A percentile compares a stretch with the other conserved stretches of the same genome.
phyloP scores from a whole-genome alignment of 2,329 filamentous ascomycete species.

The Emergomyces africanus region DNA sequence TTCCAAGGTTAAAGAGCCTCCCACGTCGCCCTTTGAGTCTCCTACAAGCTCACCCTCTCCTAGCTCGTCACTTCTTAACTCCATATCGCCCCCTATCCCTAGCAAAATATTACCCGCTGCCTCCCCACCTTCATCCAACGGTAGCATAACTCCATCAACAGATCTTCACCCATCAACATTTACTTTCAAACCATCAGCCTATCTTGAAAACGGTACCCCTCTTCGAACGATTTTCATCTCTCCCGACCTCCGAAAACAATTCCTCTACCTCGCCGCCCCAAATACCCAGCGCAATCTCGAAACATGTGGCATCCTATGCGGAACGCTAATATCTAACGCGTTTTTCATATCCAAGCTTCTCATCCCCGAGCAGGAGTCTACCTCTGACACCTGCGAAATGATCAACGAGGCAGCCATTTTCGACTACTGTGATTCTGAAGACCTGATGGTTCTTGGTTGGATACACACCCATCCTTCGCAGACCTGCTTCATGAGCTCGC shows the following conservation, averaged over 20 bases:
- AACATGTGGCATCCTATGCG: conserved; percentile 90
- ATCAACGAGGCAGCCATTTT: conserved; percentile 75
- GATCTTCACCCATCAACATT: conserved; percentile 42
- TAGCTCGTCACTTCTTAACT: conserved; percentile 13
- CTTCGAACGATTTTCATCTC: conserved; percentile 84
- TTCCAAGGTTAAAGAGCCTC: conserved; percentile 23
- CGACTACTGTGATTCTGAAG: conserved; percentile 75
- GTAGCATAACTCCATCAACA: conserved; percentile 11
- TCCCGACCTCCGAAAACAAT: conserved; percentile 55
- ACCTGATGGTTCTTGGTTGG: conserved; percentile 83
- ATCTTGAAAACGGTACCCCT: conserved; percentile 77
- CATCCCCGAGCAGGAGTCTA: conserved; percentile 81
- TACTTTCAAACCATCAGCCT: conserved; percentile 72
- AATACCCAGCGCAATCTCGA: conserved; percentile 79
- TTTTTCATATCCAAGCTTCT: conserved; percentile 81
- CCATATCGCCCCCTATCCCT: conserved; percentile 13
- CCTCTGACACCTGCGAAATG: conserved; percentile 89
- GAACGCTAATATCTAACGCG: conserved; percentile 81
- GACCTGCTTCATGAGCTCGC: conserved; percentile 93
- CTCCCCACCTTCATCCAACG: conserved; percentile 18
- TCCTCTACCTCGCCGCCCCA: conserved; percentile 57
- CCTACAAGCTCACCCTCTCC: background rate
- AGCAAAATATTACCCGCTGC: conserved; percentile 14
- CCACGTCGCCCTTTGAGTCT: conserved; percentile 9
- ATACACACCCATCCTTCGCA: conserved; percentile 97